Base-by-base conservation (phyloP, 208 protist species). In the Acanthamoeba sp. region DNA sequence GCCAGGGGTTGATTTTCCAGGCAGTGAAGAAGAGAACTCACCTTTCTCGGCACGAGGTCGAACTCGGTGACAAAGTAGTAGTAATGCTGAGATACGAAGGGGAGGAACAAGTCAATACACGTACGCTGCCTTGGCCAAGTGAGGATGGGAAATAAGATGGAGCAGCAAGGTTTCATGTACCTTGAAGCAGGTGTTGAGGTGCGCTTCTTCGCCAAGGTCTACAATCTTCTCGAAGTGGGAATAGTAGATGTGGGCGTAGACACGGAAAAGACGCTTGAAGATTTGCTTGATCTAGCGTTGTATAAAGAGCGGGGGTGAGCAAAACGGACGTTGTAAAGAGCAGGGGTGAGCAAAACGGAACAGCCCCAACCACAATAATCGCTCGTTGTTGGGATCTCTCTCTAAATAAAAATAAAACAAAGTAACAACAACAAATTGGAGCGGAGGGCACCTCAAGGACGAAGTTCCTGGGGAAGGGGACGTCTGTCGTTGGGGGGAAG, bases 221-320 rank as follows among this genome's bases (percentile, higher is more conserved):
- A 98, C 96, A 48, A 99, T 99, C 90, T 99, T 98, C 42, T 97
- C 94, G 94, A 99, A 99, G 95, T 99, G 99, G n/a, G 97, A 98
- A 96, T 99, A 98, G 95, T 99, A 99, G 64, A 99, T 99, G 93
- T 99, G 99, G 22, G 98, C 99, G 95, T 99, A 99, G 1, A 99
- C 98, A 52, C 99, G 97, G 95, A 99, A 99, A 24, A 99, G 97
- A 38, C 99, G 95, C 71, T 99, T 98, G 96, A 99, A 99, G 24
- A 99, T 99, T 38, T 94, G 29, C 24, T 52, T 71, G 32, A 48
- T 57, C 45, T 95, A 57, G 4, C 40, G 22, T 29, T 12, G 38
- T 20, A 42, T 7, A 80, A 50, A 87, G 36, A 80, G 66, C 12
- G 32, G 27, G 45, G n/a, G 14, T 27, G n/a, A n/a, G n/a, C n/a